Evolutionary conservation across 768 basidiomycete genomes (phyloP).

Genomic region (Lactifluus echinatus): DNA sequence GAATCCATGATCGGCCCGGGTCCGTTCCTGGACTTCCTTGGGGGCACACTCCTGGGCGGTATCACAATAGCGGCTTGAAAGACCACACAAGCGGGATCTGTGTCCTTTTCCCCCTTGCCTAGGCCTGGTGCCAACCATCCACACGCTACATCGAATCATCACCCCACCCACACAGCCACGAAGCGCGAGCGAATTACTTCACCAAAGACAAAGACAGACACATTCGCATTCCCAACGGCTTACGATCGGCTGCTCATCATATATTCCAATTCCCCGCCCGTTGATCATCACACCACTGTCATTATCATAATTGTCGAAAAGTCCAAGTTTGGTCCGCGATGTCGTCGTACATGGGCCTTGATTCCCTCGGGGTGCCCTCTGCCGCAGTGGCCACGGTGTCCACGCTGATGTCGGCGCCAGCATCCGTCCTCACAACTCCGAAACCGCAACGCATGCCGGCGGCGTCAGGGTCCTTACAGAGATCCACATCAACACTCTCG

Average conservation of each 20-base stretch:
- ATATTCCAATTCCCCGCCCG: too few relatives aligned
- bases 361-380: neutral
- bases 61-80: neutral
- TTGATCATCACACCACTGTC: neutral
- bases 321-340: neutral
- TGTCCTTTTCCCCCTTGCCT: neutral
- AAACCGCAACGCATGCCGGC: neutral
- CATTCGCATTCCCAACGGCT: neutral
- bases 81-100: neutral
- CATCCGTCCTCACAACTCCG: neutral
- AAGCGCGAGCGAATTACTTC: neutral
- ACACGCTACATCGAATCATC: neutral
- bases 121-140: conserved; percentile 6
- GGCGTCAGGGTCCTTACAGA: neutral
- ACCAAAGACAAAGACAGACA: neutral
- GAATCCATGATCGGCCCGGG: neutral
- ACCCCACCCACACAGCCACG: neutral
- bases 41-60: neutral
- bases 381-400: neutral
- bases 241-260: neutral
- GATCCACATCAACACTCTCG: neutral
- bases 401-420: neutral
- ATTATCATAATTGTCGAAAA: neutral
- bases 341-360: neutral
- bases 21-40: neutral